Evolutionary conservation across 2,329 filamentous ascomycete species (phyloP), one percentile per base, ranked within the genome.

Genomic region (Chrysoporthe puriensis): DNA sequence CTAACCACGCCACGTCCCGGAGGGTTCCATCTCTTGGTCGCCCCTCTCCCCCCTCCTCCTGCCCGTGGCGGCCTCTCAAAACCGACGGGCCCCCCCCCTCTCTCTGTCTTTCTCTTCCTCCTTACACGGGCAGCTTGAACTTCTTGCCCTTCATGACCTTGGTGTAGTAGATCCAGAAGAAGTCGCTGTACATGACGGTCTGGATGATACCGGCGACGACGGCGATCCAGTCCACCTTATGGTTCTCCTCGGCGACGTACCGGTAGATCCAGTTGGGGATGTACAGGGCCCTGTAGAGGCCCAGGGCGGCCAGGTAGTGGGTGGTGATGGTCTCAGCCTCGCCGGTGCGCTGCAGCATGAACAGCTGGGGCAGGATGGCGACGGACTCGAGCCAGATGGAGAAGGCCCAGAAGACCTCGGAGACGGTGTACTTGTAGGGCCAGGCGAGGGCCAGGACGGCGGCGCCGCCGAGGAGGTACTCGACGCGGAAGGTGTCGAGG

Each of bases 241-340:
- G 90, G 62, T 87, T 83, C 58, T 80, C 77, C 79, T 97, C 94
- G 63, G 87, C 86, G 73, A 92, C 87, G 81, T 95, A 98, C 66
- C 96, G 86, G 81, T 93, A 98, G 75, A 98, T 89, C 96, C 96
- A 99, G 83, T 99, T 99, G 72, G 96, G 96, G 73, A 99, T 99
- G 81, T 99, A 99, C 66, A 99, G 85, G 3, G 94, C 93, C 67
- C 96, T 87, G 83, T 99, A 99, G 71, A 90, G 84, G 44, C 96
- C 96, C 48, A 99, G 85, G 16, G 96, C 95, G 76, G 97, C 97
- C 54, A 99, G 87, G 79, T 99, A 99, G 81, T 99, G 95, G 1
- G 94, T 97, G 14, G 96, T 99, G 77, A 99, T 99, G n/a, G 96
- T 97, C 82, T 99, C 96, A 13, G 96, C 96, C 82, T 98, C 95